A percentile compares a stretch with the other conserved stretches of the same genome.
These are phyloP conservation scores for Alnus rubra DNA, from an alignment of 306 rosid species.

Conservation along the genomic window DNA sequence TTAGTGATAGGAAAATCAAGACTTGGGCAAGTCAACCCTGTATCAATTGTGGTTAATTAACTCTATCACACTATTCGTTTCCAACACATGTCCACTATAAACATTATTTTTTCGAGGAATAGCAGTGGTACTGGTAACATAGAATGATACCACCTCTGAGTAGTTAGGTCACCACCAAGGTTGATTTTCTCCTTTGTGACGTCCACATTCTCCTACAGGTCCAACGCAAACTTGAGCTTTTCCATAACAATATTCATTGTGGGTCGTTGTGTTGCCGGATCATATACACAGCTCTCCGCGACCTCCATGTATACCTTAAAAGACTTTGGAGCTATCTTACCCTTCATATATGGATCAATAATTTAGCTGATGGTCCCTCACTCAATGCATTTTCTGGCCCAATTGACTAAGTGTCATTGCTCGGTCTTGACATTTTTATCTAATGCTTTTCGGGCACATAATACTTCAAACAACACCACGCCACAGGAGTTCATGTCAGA, in stretches of 20 bases:
- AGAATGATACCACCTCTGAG: not conserved
- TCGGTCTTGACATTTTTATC: slow-evolving; percentile 13
- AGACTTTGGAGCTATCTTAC: not conserved
- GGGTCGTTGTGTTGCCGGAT: not conserved
- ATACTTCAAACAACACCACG: slow-evolving; percentile 48
- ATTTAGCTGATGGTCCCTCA: not conserved
- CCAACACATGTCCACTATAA: too few species aligned
- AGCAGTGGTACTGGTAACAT: too few species aligned
- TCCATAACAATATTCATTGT: slow-evolving; percentile 7
- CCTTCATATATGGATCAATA: not conserved
- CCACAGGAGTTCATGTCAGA: slow-evolving; percentile 68
- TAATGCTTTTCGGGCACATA: slow-evolving; percentile 43
- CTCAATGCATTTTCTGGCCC: slow-evolving; percentile 17
- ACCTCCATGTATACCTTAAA: not conserved
- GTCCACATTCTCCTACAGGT: slow-evolving; percentile 1
- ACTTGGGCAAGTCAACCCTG: too few species aligned
- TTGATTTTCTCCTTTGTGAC: not conserved
- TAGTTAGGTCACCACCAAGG: not conserved
- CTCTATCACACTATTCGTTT: too few species aligned
- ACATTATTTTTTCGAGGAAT: too few species aligned
- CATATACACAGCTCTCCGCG: not conserved
- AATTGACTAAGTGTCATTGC: slow-evolving; percentile 36
- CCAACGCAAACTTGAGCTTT: not conserved
- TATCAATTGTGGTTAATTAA: too few species aligned
- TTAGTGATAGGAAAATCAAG: too few species aligned